Evolutionary conservation across 805 yeast species (phyloP), one percentile per base, ranked within the genome.

Genomic region (Ogataea degrootiae): DNA sequence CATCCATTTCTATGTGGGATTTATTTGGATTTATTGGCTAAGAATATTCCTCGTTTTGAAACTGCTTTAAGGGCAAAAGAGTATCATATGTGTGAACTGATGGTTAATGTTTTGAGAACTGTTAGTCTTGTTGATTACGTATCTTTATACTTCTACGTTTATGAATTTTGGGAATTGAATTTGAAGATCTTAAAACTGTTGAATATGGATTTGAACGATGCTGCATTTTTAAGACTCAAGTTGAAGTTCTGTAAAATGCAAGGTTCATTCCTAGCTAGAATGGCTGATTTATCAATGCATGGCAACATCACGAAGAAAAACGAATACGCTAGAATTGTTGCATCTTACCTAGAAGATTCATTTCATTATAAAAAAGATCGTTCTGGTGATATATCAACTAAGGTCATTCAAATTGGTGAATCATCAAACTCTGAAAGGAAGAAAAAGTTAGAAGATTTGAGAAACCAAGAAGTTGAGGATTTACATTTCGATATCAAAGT

Each of bases 1-100:
- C 83, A 85, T 66, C 79, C 89, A 12, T 69, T 45, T 37, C 46
- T 63, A n/a, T 56, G 62, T 47, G 65, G 60, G 4, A 11, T 56
- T 2, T 44, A 60, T 26, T 23, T 65, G 21, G 51, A 54, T 2
- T 48, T 62, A n/a, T 41, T 62, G 5, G 19, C 45, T n/a, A 52
- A 51, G 19, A 52, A 53, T 34, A 48, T 59, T 16, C 51, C 54
- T 43, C 48, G 57, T 26, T 65, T 66, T 48, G 59, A 58, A 43
- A 43, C 38, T 6, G 56, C 60, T 16, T 45, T 66, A 14, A 44
- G 51, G 14, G 45, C 46, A 2, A 53, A 53, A 12, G 57, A 64
- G 23, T 64, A 53, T 36, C 54, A 47, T 38, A 45, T 60, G 17
- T 63, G 69, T 49, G 70, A 65, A 37, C 47, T 58, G 16, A 47